Percentiles rank a stretch among this genome's conserved stretches.
phyloP scores from a whole-genome alignment of 257 asterid species.

The Solanum bulbocastanum region DNA sequence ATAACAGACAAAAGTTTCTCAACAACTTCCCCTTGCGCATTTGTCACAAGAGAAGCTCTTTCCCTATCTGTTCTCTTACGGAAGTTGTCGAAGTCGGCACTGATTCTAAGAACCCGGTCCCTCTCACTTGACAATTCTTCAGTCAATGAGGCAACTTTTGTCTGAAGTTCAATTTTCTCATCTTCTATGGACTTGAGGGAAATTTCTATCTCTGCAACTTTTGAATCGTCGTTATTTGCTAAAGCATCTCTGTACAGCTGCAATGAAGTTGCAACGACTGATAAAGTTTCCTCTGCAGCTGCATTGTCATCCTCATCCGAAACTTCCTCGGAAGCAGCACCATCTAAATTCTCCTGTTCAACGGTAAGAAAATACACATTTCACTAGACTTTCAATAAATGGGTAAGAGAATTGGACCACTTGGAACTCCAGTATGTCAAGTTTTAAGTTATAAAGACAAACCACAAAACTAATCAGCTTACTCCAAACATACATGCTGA shows the following conservation, averaged over 20 bases:
- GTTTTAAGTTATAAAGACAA: not conserved
- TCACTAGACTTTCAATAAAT: not conserved
- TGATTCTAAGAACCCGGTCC: conserved; percentile 61
- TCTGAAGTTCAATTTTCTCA: conserved; percentile 47
- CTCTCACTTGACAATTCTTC: conserved; percentile 55
- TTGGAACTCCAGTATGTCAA: not conserved
- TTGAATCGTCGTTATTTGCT: conserved; percentile 48
- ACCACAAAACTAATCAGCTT: not conserved
- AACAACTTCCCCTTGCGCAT: conserved; percentile 74
- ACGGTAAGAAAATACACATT: not conserved
- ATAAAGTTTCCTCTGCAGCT: conserved; percentile 32
- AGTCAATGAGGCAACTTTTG: conserved; percentile 34
- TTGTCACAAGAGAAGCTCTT: conserved; percentile 46
- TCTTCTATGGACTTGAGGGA: conserved; percentile 52
- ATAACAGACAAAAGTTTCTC: conserved; percentile 63
- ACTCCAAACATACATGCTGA: not conserved
- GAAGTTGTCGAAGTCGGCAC: conserved; percentile 82
- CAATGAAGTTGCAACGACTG: conserved; percentile 39
- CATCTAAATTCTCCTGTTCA: conserved; percentile 39
- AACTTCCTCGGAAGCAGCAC: conserved; percentile 20
- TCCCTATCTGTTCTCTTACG: conserved; percentile 74
- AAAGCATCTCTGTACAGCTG: conserved; percentile 59
- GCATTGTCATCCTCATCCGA: conserved; percentile 26
- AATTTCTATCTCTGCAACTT: conserved; percentile 51
- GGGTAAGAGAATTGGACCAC: not conserved